A percentile compares a stretch with the other conserved stretches of the same genome.
phyloP scores from a whole-genome alignment of 2,329 filamentous ascomycete species.

The Penicillium sp. region DNA sequence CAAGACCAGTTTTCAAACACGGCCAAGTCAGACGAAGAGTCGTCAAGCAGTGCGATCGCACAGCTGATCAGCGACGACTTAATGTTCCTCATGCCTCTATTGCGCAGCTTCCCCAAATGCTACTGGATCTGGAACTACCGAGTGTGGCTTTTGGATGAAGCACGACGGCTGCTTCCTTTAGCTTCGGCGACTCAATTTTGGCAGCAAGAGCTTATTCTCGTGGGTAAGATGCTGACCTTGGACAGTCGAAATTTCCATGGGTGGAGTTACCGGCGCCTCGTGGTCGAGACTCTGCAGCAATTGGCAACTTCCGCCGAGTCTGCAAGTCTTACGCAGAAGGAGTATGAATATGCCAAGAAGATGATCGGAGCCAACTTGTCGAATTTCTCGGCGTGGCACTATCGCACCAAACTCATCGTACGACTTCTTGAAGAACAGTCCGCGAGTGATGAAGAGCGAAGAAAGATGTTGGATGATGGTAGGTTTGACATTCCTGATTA shows the following conservation, averaged over 20 bases:
- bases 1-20: slow-evolving; percentile 51
- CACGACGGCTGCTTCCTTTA: slow-evolving; percentile 57
- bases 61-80: slow-evolving; percentile 65
- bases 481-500: slow-evolving; percentile 13
- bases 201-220: slow-evolving; percentile 75
- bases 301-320: slow-evolving; percentile 30
- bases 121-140: slow-evolving; percentile 99
- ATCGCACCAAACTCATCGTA: slow-evolving; percentile 76
- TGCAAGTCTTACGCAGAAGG: slow-evolving; percentile 64
- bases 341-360: slow-evolving; percentile 83
- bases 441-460: slow-evolving; percentile 58
- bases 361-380: slow-evolving; percentile 83
- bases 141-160: slow-evolving; percentile 72
- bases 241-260: slow-evolving; percentile 94
- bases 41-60: slow-evolving; percentile 42
- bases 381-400: slow-evolving; percentile 97
- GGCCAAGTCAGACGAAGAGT: slow-evolving; percentile 22
- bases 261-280: slow-evolving; percentile 81
- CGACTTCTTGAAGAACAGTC: slow-evolving; percentile 65
- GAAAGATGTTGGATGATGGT: slow-evolving; percentile 67
- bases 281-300: slow-evolving; percentile 70
- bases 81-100: slow-evolving; percentile 72
- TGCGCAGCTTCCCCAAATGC: slow-evolving; percentile 86
- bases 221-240: slow-evolving; percentile 77
- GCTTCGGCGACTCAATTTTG: slow-evolving; percentile 61